Base-by-base conservation (phyloP, 208 protist genomes). In the Trypanosomatidae sp. region DNA sequence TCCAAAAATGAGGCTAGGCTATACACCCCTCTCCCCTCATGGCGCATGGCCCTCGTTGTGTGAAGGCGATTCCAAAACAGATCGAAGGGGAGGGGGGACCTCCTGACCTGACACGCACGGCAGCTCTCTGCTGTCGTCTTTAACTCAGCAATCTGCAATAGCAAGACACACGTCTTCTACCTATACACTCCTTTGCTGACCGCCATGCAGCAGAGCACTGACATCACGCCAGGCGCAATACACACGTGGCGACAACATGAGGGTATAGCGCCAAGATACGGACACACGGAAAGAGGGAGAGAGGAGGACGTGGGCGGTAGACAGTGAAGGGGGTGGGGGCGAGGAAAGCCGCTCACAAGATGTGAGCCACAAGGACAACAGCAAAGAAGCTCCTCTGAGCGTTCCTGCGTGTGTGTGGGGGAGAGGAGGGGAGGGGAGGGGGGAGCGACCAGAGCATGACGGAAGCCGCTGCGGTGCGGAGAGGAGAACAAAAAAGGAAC, bases 281-380 rank as follows among this genome's bases (percentile, higher is more conserved):
- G 22, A 33, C 43, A 10, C 30, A 41, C 36, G 59, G 39, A 65
- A 41, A 65, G 62, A 66, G 62, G 13, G 62, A 66, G 62, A 33
- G 64, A 52, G 12, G 64, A 43, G n/a, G 53, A 30, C 53, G 25
- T 30, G 5, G 53, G 12, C n/a, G 53, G 53, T 12, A 58, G 53
- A 25, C 53, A 58, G n/a, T 25, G 53, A 12, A 33, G 53, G 9
- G 53, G 30, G 25, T 33, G 10, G 36, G 36, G 3, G 36, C 36
- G 52, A 58, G 52, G n/a, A 58, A 25, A 58, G 52, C 0, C 22
- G 52, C 52, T 19, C 52, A 58, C n/a, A 39, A 39, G 36, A 39
- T 39, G 36, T 39, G 36, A 39, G 36, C 36, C 36, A 39, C 36
- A 39, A 39, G 36, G 36, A 39, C 36, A 39, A 39, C 36, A 39